Evolutionary conservation across 306 rosid species (phyloP).

Genomic region (Lathyrus aphaca): DNA sequence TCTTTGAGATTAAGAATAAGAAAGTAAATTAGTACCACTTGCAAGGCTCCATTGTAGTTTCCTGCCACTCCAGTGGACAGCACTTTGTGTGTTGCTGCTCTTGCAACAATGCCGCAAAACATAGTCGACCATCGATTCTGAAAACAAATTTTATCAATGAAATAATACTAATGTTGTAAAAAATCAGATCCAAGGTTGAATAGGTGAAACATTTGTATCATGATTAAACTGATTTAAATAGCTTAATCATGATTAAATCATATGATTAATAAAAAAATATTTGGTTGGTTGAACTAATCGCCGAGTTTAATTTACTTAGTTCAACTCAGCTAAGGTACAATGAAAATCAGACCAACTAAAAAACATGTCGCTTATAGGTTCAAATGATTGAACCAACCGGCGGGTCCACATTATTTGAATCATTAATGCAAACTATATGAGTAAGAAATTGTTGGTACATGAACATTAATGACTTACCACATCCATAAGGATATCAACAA

Average conservation of each 20-base stretch:
- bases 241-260: too few relatives aligned
- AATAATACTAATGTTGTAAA: too few relatives aligned
- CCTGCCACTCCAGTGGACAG: constrained; percentile 97
- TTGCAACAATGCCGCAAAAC: constrained; percentile 84
- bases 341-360: too few relatives aligned
- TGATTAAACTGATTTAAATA: too few relatives aligned
- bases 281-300: not conserved
- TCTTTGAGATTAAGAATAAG: not conserved
- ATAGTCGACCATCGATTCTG: constrained; percentile 84
- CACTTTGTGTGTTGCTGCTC: constrained; percentile 79
- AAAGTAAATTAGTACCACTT: constrained; percentile 54
- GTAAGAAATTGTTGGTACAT: not conserved
- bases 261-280: not conserved
- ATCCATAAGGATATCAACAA: constrained; percentile 91
- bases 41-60: constrained; percentile 87
- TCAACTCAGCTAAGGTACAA: not conserved
- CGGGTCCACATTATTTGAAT: not conserved
- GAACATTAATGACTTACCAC: constrained; percentile 52
- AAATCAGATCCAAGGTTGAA: too few relatives aligned
- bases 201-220: too few relatives aligned
- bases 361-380: too few relatives aligned
- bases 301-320: not conserved
- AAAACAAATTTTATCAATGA: not conserved
- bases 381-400: not conserved
- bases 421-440: not conserved